Conservation (phyloP, 495 filamentous ascomycete genomes). For the Aspergillus wentii region DNA sequence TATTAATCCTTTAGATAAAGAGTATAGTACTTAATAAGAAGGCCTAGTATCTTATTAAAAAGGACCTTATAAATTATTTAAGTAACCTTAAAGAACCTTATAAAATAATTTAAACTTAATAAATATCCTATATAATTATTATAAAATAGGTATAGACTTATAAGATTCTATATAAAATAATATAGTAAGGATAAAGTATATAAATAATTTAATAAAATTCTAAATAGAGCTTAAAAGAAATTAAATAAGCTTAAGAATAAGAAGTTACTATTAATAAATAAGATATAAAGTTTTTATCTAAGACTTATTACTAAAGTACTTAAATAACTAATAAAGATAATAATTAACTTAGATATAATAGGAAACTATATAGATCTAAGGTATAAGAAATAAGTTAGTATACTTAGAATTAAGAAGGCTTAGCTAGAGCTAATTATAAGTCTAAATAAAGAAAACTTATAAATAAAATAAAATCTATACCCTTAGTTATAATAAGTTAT, state of each 20-base stretch:
- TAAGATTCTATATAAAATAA: no score
- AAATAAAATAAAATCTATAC: constrained; percentile 1
- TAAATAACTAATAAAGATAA: background rate
- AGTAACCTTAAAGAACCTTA: background rate
- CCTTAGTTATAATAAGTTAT: constrained; percentile 1
- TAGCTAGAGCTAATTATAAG: background rate
- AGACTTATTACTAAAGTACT: background rate
- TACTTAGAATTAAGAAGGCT: background rate
- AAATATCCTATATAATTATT: no score
- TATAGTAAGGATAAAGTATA: background rate
- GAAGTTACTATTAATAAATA: background rate
- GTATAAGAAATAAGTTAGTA: background rate
- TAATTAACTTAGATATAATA: background rate
- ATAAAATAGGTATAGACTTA: no score
- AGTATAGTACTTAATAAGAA: background rate
- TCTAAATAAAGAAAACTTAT: background rate
- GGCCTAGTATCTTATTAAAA: constrained; percentile 1
- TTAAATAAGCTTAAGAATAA: background rate
- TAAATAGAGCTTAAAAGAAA: background rate
- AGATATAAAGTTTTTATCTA: background rate
- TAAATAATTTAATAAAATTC: background rate
- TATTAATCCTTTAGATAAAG: background rate
- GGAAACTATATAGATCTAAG: background rate
- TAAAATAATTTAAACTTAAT: background rate
- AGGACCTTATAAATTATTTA: background rate